phyloP scores from a whole-genome alignment of 192 early-diverging fungal genomes.

The Coemansia sp. region DNA sequence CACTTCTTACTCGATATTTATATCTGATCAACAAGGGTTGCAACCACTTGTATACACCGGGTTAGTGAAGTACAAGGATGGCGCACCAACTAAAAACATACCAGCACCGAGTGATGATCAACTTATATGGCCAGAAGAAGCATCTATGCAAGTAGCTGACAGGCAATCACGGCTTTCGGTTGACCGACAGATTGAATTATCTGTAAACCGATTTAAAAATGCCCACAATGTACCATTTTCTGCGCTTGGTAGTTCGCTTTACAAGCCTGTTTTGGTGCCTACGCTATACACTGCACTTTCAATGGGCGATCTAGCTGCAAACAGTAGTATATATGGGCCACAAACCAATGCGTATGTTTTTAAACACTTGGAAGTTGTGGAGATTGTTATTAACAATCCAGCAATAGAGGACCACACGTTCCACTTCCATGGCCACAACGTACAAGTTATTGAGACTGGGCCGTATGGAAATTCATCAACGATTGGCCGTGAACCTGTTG shows the following conservation, averaged over 20 bases:
- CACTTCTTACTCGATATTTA: slow-evolving; percentile 35
- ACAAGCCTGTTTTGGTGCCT: not conserved
- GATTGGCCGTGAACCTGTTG: not conserved
- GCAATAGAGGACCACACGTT: too few relatives aligned
- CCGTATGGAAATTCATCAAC: slow-evolving; percentile 59
- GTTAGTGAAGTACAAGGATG: slow-evolving; percentile 10
- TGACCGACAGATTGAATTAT: not conserved
- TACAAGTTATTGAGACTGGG: too few relatives aligned
- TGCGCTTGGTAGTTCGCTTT: not conserved
- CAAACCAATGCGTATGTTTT: slow-evolving; percentile 55
- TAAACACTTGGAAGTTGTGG: slow-evolving; percentile 60
- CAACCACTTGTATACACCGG: slow-evolving; percentile 32
- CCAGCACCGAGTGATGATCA: not conserved
- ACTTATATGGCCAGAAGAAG: slow-evolving; percentile 19
- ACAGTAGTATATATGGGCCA: too few relatives aligned
- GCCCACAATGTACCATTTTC: not conserved
- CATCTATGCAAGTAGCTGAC: slow-evolving; percentile 8
- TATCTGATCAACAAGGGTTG: slow-evolving; percentile 49
- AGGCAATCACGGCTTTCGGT: slow-evolving; percentile 13
- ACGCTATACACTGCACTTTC: too few relatives aligned
- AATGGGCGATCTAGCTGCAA: too few relatives aligned
- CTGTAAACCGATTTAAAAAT: not conserved
- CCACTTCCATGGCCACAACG: too few relatives aligned
- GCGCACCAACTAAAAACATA: slow-evolving; percentile 1
- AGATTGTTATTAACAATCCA: slow-evolving; percentile 69